phyloP scores from a whole-genome alignment of 2,329 filamentous ascomycete species.

The Penicillium griseofulvum region DNA sequence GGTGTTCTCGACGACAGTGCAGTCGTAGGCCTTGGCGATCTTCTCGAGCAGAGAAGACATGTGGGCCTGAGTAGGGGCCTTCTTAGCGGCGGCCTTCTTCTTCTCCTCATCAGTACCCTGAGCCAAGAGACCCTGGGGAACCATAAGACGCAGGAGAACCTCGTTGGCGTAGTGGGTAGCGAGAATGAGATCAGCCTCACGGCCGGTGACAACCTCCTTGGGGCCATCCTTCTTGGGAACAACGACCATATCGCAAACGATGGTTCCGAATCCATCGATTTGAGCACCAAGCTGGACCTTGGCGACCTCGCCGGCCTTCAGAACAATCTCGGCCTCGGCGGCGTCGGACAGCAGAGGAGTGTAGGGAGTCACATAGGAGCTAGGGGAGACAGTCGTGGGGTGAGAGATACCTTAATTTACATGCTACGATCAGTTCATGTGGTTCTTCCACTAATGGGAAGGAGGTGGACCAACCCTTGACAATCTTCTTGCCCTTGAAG shows the following conservation, averaged over 20 bases:
- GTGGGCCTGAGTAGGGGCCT: conserved; percentile 78
- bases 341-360: conserved; percentile 85
- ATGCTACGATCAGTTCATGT: conserved; percentile 9
- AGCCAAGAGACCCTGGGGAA: conserved; percentile 83
- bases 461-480: conserved; percentile 66
- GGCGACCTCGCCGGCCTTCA: conserved; percentile 82
- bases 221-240: conserved; percentile 62
- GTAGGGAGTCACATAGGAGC: conserved; percentile 93
- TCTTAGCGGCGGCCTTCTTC: conserved; percentile 79
- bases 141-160: conserved; percentile 82
- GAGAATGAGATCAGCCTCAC: conserved; percentile 80
- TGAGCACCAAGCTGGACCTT: conserved; percentile 99
- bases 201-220: conserved; percentile 66
- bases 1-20: conserved; percentile 93
- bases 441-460: neutral
- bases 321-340: conserved; percentile 73
- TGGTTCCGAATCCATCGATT: conserved; percentile 94
- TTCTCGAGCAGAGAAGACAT: conserved; percentile 89
- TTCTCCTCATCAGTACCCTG: conserved; percentile 90
- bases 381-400: conserved; percentile 92
- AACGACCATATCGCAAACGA: conserved; percentile 89
- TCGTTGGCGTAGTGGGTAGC: conserved; percentile 96
- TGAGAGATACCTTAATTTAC: conserved; percentile 71
- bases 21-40: conserved; percentile 85
- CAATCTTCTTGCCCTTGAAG: conserved; percentile 96